A percentile compares a stretch with the other conserved stretches of the same genome.
Evolutionary conservation across 495 filamentous ascomycete genomes (phyloP).

Genomic region (Apiosordaria backusii): DNA sequence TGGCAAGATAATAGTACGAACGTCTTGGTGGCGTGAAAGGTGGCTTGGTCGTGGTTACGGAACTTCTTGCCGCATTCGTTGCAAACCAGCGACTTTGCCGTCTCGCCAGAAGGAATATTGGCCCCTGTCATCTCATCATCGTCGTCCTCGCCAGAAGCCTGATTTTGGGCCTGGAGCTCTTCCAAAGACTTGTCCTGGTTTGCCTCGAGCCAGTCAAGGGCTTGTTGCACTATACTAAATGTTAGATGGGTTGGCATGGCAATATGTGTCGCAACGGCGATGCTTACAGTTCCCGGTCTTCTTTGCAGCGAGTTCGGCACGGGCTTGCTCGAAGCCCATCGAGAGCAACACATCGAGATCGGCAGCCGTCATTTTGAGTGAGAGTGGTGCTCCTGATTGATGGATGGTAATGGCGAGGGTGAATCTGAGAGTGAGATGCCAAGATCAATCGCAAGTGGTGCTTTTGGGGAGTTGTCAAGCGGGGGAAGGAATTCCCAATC

Average conservation of each 20-base stretch:
- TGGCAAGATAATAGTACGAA: constrained; percentile 32
- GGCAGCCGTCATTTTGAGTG: constrained; percentile 57
- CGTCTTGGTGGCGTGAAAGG: constrained; percentile 89
- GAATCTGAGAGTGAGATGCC: neutral
- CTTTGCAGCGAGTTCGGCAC: constrained; percentile 76
- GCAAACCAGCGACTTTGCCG: constrained; percentile 59
- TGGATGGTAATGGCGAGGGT: neutral
- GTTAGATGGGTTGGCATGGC: constrained; percentile 10
- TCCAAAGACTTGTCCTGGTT: constrained; percentile 81
- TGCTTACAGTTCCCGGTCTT: constrained; percentile 70
- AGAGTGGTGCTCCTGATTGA: neutral
- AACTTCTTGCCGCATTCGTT: constrained; percentile 94
- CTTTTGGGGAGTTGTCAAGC: neutral
- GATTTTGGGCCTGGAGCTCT: constrained; percentile 55
- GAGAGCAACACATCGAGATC: constrained; percentile 81
- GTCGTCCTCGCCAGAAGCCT: constrained; percentile 17
- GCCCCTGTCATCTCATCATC: constrained; percentile 55
- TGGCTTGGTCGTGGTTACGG: constrained; percentile 69
- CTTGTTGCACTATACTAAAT: constrained; percentile 65
- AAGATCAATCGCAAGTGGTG: neutral
- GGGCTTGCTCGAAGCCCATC: constrained; percentile 88
- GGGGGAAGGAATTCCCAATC: neutral
- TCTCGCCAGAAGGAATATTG: constrained; percentile 52
- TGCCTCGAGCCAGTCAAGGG: constrained; percentile 88
- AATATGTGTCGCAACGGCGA: neutral